Base-by-base conservation (phyloP, 106 monocot species). In the Acorus calamus region DNA sequence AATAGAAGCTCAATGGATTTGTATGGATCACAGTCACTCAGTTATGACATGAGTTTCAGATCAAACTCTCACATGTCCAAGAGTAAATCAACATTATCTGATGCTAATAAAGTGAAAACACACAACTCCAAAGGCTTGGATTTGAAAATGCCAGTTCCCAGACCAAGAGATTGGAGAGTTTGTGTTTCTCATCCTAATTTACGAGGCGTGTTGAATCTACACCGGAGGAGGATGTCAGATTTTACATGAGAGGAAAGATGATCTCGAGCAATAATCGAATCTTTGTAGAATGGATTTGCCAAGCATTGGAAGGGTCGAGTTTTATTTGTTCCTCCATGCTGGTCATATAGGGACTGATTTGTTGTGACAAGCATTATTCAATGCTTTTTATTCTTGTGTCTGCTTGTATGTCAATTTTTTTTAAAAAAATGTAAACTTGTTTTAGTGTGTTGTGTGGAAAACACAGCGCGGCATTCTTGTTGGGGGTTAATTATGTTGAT, bases 201-300 rank as follows among this genome's bases (percentile, higher is more conserved):
- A 59, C 74, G 74, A 58, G 73, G 41, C 55, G 42, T 69, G 52
- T 42, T 70, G 52, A 45, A 57, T 45, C 82, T 69, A 3, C 79
- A 86, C 58, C 73, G 78, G 46, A 86, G 89, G 63, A 86, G 86
- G 67, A 86, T 83, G 79, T 86, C 90, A 61, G 73, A 75, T 67
- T 49, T 87, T 3, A 79, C 53, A 9, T 86, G 45, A 77, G 4
- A 7, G 48, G 55, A 44, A 11, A 42, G 28, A 28, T 28, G 28
- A 28, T 28, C 1, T 28, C 28, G 28, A 28, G 28, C 28, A 28
- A 28, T 28, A 28, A 28, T 28, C 28, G 28, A 28, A 28, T 0
- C 28, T 28, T 28, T 28, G 28, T 28, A 28, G 28, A 28, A 28
- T 28, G 28, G 28, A 28, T 28, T 28, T 28, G 28, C 28, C 28